Evolutionary conservation across 352 stramenopile genomes (phyloP), one percentile per base, ranked within the genome.

Genomic region (Phytophthora pseudosyringae): DNA sequence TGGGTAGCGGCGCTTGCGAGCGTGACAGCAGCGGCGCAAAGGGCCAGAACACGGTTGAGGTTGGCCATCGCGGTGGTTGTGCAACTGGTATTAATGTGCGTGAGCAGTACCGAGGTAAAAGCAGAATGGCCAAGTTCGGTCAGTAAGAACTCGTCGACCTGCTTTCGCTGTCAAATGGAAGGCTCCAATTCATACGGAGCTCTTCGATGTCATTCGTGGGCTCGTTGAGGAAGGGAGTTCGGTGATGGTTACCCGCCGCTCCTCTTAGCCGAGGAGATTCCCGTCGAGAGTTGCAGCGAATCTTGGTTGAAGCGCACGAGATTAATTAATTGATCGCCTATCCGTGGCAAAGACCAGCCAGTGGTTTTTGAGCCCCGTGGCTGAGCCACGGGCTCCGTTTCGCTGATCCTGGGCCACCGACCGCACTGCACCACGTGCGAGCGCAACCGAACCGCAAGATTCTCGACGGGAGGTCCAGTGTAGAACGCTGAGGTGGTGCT

Each of bases 41-140:
- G 16, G 3, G 49, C 25, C 45, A 68, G 33, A 5, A 73, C 15
- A 36, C 75, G 68, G 31, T 31, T 69, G 32, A 83, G 58, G 53
- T 81, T 77, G 59, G 74, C 60, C 59, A 76, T 80, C 33, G n/a
- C 50, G 44, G 32, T 21, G 13, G n/a, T n/a, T n/a, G n/a, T 15
- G 33, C 10, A 15, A 15, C 5, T 39, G 13, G 33, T 39, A 39
- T 4, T 39, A 15, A 39, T 15, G 5, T 7, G 25, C 28, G n/a
- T 44, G 45, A 21, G 36, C 39, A 32, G 29, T 8, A 35, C 35
- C 7, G 12, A 35, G 45, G 7, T 38, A 55, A 51, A 43, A 25
- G 26, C 16, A 57, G 56, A 62, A 62, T 62, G 43, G 8, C n/a
- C n/a, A n/a, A n/a, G n/a, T n/a, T n/a, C n/a, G n/a, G n/a, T n/a